Conservation (phyloP, 345 rosid genomes). For the Pistacia integerrima region DNA sequence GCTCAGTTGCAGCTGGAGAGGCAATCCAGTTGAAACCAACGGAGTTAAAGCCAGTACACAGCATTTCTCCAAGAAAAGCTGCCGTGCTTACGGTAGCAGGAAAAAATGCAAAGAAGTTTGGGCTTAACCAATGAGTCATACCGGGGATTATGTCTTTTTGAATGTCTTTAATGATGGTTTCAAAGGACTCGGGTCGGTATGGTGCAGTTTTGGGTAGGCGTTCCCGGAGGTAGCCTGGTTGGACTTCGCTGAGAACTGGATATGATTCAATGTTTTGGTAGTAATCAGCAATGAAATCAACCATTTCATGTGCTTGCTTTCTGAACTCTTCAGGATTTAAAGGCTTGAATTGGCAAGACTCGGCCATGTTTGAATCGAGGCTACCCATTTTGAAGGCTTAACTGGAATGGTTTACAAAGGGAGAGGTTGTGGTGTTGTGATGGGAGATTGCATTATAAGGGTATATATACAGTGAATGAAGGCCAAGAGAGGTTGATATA, state of each 20-base stretch:
- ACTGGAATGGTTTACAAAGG: neutral
- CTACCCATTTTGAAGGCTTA: conserved; percentile 29
- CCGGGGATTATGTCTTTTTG: conserved; percentile 41
- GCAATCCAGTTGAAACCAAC: conserved; percentile 51
- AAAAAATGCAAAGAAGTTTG: conserved; percentile 47
- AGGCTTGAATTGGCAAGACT: conserved; percentile 28
- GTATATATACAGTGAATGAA: neutral
- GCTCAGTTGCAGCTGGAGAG: conserved; percentile 45
- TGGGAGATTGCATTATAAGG: neutral
- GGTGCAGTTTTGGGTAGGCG: conserved; percentile 33
- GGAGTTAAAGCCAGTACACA: conserved; percentile 42
- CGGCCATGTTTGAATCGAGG: conserved; percentile 20
- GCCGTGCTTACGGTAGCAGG: conserved; percentile 34
- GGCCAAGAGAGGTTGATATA: neutral
- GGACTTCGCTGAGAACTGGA: conserved; percentile 54
- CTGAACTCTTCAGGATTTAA: conserved; percentile 42
- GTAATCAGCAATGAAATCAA: conserved; percentile 54
- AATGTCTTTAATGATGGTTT: conserved; percentile 31
- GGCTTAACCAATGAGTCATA: conserved; percentile 54
- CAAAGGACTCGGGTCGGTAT: conserved; percentile 30
- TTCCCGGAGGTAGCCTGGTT: conserved; percentile 30
- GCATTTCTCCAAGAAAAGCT: conserved; percentile 46
- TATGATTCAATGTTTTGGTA: conserved; percentile 37
- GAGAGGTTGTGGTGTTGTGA: neutral
- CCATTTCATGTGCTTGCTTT: conserved; percentile 44